These are phyloP conservation scores for Geotrichum phurueaensis DNA, from an alignment of 1,139 yeast species.

Conservation along the genomic window DNA sequence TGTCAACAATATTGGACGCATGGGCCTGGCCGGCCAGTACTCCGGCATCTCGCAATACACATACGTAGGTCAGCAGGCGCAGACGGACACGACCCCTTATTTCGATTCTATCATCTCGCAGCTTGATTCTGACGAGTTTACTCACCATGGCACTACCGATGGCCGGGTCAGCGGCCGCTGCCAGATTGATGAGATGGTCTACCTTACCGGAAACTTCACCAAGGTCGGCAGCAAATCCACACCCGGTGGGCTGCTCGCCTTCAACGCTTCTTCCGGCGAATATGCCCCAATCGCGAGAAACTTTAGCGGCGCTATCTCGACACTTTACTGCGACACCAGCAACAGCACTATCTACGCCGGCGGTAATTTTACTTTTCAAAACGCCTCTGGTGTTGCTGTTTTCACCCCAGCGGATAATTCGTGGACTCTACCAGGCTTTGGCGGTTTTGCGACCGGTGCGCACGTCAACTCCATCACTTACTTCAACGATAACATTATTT, in stretches of 20 bases:
- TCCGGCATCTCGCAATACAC: constrained; percentile 55
- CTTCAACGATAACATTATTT: constrained; percentile 50
- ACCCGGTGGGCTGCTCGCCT: constrained; percentile 49
- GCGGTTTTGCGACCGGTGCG: constrained; percentile 65
- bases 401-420: constrained; percentile 48
- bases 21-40: constrained; percentile 62
- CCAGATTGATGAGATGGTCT: constrained; percentile 41
- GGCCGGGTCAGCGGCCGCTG: constrained; percentile 34
- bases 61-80: constrained; percentile 45
- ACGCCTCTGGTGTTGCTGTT: constrained; percentile 57
- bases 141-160: constrained; percentile 21
- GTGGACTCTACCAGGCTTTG: constrained; percentile 55
- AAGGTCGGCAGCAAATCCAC: constrained; percentile 36
- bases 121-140: constrained; percentile 12
- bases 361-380: constrained; percentile 59
- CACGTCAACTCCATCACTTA: constrained; percentile 58
- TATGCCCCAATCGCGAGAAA: constrained; percentile 30
- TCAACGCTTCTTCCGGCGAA: constrained; percentile 45
- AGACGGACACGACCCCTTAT: constrained; percentile 17
- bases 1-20: constrained; percentile 33
- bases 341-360: constrained; percentile 63
- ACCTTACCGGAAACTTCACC: constrained; percentile 42
- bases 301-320: constrained; percentile 47
- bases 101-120: constrained; percentile 27
- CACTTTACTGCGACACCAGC: constrained; percentile 48